Evolutionary conservation across 805 yeast species (phyloP).

Genomic region (Torulaspora gathmanii): DNA sequence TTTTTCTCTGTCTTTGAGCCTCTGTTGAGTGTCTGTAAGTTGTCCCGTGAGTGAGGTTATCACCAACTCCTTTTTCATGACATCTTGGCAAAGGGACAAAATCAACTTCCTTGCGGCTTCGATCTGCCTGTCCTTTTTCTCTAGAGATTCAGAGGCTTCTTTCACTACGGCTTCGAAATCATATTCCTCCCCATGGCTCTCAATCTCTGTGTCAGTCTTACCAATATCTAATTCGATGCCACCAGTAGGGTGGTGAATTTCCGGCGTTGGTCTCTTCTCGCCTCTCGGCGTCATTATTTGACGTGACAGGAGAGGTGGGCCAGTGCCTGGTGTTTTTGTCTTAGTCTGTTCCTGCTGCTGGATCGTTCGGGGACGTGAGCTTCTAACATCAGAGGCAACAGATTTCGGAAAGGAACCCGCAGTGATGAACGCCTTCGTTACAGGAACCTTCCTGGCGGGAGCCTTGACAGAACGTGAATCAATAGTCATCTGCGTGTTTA

Average conservation of each 20-base stretch:
- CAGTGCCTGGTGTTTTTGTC: background rate
- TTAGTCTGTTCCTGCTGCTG: background rate
- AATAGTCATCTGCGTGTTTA: background rate
- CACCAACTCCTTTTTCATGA: conserved; percentile 19
- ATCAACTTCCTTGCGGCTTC: conserved; percentile 15
- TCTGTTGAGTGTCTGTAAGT: conserved; percentile 6
- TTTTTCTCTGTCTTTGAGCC: conserved; percentile 1
- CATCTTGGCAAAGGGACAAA: conserved; percentile 14
- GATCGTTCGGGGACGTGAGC: too few relatives aligned
- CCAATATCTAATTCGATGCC: background rate
- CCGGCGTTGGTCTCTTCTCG: too few relatives aligned
- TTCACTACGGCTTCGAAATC: conserved; percentile 3
- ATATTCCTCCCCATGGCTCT: background rate
- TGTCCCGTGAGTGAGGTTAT: conserved; percentile 22
- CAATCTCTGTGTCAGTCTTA: background rate
- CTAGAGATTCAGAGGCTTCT: conserved; percentile 9
- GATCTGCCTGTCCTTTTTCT: conserved; percentile 15
- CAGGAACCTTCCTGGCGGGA: background rate
- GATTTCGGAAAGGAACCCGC: background rate
- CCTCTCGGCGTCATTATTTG: too few relatives aligned
- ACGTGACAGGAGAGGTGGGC: too few relatives aligned
- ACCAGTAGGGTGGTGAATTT: background rate
- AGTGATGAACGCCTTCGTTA: background rate
- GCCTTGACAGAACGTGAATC: background rate
- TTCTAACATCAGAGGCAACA: background rate